Conservation (phyloP, 192 early-diverging fungal genomes). For the Fimicolochytrium jonesii region DNA sequence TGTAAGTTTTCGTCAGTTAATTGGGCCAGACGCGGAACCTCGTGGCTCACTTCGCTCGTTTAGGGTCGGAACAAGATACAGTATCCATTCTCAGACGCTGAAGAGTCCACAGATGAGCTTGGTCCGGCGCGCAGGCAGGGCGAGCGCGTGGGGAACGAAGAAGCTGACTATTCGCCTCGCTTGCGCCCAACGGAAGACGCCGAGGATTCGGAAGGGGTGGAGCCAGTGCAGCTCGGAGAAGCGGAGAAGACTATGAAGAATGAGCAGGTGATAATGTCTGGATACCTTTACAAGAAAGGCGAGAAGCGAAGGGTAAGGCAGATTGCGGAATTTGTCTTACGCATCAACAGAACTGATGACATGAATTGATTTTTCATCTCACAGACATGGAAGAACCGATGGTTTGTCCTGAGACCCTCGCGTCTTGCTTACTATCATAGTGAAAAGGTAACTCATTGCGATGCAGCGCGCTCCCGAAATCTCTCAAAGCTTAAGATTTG, state of each 20-base stretch:
- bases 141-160: not conserved
- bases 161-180: not conserved
- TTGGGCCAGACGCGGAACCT: too few relatives aligned
- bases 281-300: conserved; percentile 44
- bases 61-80: conserved; percentile 8
- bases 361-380: not conserved
- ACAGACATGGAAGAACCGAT: conserved; percentile 79
- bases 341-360: not conserved
- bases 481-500: not conserved
- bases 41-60: too few relatives aligned
- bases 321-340: not conserved
- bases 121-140: not conserved
- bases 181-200: not conserved
- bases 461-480: too few relatives aligned
- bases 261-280: conserved; percentile 11
- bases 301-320: conserved; percentile 39
- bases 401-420: conserved; percentile 78
- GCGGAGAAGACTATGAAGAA: conserved; percentile 27
- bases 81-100: conserved; percentile 48
- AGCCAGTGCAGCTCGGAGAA: not conserved
- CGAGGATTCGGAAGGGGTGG: conserved; percentile 18
- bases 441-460: conserved; percentile 53
- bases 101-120: conserved; percentile 36
- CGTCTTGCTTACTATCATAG: conserved; percentile 83
- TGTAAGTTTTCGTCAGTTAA: too few relatives aligned